Evolutionary conservation across 2,329 filamentous ascomycete genomes (phyloP).

Genomic region (Cladosporium phlei): DNA sequence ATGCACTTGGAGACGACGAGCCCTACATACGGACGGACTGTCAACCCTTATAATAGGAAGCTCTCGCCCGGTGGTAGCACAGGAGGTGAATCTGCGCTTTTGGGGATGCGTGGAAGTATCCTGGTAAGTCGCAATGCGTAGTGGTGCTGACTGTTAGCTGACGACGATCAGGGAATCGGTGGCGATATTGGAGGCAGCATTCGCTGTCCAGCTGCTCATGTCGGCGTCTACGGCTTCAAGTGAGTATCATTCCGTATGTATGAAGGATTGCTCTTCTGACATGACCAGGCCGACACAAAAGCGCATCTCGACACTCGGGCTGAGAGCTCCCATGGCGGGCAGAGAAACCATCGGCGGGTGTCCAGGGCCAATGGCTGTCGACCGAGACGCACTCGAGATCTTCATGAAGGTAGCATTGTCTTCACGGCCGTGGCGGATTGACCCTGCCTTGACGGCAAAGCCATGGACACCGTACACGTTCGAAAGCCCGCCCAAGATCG

Average conservation of each 20-base stretch:
- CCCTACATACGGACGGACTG: slow-evolving; percentile 50
- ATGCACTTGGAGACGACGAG: slow-evolving; percentile 52
- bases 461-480: slow-evolving; percentile 8
- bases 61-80: slow-evolving; percentile 51
- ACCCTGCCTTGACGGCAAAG: slow-evolving; percentile 4
- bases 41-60: slow-evolving; percentile 50
- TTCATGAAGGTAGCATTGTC: slow-evolving; percentile 10
- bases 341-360: slow-evolving; percentile 8
- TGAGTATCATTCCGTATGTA: slow-evolving; percentile 29
- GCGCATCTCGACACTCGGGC: slow-evolving; percentile 1
- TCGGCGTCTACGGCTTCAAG: slow-evolving; percentile 42
- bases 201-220: slow-evolving; percentile 44
- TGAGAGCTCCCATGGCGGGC: slow-evolving; percentile 3
- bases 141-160: slow-evolving; percentile 10
- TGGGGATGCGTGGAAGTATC: slow-evolving; percentile 23
- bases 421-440: slow-evolving; percentile 4
- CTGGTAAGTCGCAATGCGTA: slow-evolving; percentile 3
- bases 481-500: slow-evolving; percentile 41
- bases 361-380: slow-evolving; percentile 7
- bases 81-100: slow-evolving; percentile 54
- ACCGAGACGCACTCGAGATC: slow-evolving; percentile 4
- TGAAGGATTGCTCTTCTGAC: neutral
- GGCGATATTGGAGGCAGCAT: slow-evolving; percentile 52
- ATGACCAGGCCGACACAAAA: slow-evolving; percentile 1
- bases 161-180: slow-evolving; percentile 35